These are phyloP conservation scores for Kernera saxatilis DNA, from an alignment of 345 rosid species.

Conservation along the genomic window DNA sequence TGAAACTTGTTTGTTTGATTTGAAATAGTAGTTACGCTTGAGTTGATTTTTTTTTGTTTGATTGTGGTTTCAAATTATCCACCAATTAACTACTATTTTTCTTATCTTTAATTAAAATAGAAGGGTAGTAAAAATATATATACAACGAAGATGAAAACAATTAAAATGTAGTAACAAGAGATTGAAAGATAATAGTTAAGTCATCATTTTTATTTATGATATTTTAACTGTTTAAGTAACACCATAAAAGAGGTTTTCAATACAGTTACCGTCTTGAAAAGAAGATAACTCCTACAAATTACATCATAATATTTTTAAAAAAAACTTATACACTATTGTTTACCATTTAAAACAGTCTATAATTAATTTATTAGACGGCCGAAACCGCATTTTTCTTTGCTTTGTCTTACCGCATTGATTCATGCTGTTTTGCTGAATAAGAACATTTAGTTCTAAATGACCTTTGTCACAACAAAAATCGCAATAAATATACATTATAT, in stretches of 20 bases:
- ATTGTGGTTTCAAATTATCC: background rate
- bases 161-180: too few species aligned
- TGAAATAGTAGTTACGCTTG: too few species aligned
- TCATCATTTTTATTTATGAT: too few species aligned
- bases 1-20: too few species aligned
- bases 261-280: background rate
- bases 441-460: background rate
- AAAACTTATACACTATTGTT: background rate
- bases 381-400: background rate
- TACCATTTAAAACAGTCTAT: background rate
- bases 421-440: slow-evolving; percentile 10
- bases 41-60: too few species aligned
- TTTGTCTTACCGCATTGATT: background rate
- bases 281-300: background rate
- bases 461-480: slow-evolving; percentile 17
- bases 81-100: too few species aligned
- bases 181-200: too few species aligned
- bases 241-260: background rate
- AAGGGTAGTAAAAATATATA: too few species aligned
- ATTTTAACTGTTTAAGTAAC: background rate
- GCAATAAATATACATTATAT: background rate
- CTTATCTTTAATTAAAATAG: too few species aligned
- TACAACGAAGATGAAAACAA: too few species aligned
- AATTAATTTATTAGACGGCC: background rate
- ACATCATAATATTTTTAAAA: background rate